These are phyloP conservation scores for Penicillium palitans DNA, from an alignment of 2,329 filamentous ascomycete species.

Conservation along the genomic window DNA sequence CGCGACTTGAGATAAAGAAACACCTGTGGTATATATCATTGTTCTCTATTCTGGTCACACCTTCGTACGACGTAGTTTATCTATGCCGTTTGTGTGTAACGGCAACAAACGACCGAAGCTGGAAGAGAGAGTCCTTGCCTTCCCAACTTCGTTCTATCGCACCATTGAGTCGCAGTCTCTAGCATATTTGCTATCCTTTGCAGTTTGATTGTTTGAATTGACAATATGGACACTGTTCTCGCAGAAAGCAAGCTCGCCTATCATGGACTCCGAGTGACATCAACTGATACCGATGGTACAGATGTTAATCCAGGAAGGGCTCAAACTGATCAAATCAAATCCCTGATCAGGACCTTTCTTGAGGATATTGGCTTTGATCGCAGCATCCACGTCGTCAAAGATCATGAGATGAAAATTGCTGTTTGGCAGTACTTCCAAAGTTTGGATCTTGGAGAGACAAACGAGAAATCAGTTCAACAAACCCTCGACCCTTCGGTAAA, in stretches of 20 bases:
- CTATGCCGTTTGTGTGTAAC: no score
- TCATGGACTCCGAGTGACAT: conserved; percentile 2
- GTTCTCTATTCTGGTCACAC: no score
- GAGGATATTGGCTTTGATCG: conserved; percentile 14
- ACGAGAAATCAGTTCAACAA: conserved; percentile 1
- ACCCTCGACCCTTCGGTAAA: conserved; percentile 12
- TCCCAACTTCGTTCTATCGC: no score
- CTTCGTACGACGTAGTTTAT: no score
- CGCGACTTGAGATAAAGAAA: no score
- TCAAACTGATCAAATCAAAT: conserved; percentile 5
- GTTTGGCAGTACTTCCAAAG: conserved; percentile 15
- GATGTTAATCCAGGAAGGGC: background rate
- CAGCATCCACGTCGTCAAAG: conserved; percentile 1
- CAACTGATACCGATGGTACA: background rate
- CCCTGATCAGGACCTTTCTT: conserved; percentile 12
- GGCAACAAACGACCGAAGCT: no score
- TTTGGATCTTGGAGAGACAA: conserved; percentile 5
- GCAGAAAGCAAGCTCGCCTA: conserved; percentile 8
- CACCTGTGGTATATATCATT: no score
- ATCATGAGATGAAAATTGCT: conserved; percentile 3
- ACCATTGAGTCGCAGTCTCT: background rate
- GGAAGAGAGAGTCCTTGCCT: no score
- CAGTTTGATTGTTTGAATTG: no score
- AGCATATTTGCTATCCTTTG: background rate
- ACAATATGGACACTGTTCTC: background rate